A percentile compares a stretch with the other conserved stretches of the same genome.
phyloP scores from a whole-genome alignment of 2,329 filamentous ascomycete genomes.

The Hortaea werneckii region DNA sequence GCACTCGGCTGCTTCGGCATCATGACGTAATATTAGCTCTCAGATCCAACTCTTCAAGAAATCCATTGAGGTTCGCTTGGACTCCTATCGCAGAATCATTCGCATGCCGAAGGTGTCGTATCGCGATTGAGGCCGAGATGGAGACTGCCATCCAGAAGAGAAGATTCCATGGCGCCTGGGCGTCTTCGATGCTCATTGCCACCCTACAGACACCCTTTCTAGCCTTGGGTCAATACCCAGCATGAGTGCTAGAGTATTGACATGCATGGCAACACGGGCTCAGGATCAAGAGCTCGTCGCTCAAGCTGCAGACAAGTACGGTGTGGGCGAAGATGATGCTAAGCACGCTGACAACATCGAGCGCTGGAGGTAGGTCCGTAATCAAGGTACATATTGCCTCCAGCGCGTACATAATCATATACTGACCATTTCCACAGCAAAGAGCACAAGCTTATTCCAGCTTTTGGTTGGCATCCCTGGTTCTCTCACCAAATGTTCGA shows the following conservation, averaged over 20 bases:
- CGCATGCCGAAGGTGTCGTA: too few relatives aligned
- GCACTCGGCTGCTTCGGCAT: too few relatives aligned
- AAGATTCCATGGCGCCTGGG: constrained; percentile 57
- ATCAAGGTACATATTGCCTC: constrained; percentile 8
- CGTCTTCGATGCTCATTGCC: constrained; percentile 71
- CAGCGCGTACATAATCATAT: not conserved
- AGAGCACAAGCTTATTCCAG: constrained; percentile 48
- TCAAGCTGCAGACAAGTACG: constrained; percentile 47
- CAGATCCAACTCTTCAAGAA: too few relatives aligned
- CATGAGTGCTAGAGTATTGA: constrained; percentile 58
- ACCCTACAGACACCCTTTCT: constrained; percentile 68
- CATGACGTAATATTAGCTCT: too few relatives aligned
- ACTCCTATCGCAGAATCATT: too few relatives aligned
- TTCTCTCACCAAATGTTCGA: constrained; percentile 69
- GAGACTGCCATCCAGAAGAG: too few relatives aligned
- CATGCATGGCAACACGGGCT: constrained; percentile 66
- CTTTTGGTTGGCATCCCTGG: constrained; percentile 86
- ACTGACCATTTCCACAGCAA: constrained; percentile 9
- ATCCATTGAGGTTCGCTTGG: too few relatives aligned
- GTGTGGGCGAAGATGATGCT: constrained; percentile 29
- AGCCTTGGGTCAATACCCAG: constrained; percentile 46
- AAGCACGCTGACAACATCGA: constrained; percentile 1
- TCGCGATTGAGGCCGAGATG: too few relatives aligned
- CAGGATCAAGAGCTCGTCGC: constrained; percentile 68
- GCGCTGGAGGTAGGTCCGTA: constrained; percentile 24